Conservation (phyloP, 2,329 filamentous ascomycete genomes). For the Pseudofabraea citricarpa region DNA sequence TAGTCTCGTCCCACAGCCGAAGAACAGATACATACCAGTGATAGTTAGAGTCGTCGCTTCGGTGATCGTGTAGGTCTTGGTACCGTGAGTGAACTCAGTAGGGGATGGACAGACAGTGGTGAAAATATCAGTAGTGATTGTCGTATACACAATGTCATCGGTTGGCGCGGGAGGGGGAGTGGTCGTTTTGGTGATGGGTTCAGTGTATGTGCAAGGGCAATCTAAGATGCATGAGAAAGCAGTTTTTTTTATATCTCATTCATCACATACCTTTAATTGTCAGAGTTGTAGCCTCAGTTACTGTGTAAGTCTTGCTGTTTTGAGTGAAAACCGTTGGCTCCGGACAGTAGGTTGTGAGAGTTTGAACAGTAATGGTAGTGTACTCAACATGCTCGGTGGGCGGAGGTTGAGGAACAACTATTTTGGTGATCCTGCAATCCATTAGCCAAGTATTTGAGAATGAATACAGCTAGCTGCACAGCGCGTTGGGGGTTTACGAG, state of each 20-base stretch:
- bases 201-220: slow-evolving; percentile 35
- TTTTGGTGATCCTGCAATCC: neutral
- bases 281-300: neutral
- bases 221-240: slow-evolving; percentile 8
- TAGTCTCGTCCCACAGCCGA: too few species aligned
- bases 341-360: slow-evolving; percentile 46
- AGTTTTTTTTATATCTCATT: neutral
- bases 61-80: slow-evolving; percentile 3
- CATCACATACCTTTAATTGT: neutral
- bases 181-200: slow-evolving; percentile 31
- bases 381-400: neutral
- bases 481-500: too few species aligned
- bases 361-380: slow-evolving; percentile 23
- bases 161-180: neutral
- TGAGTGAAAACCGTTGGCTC: slow-evolving; percentile 38
- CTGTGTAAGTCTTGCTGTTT: slow-evolving; percentile 18
- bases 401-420: neutral
- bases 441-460: neutral
- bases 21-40: neutral
- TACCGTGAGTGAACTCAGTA: slow-evolving; percentile 37
- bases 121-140: slow-evolving; percentile 30
- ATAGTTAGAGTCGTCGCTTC: neutral
- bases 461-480: neutral
- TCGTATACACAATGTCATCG: neutral
- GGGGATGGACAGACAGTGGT: slow-evolving; percentile 46